Evolutionary conservation across 75 land plant species (phyloP).

Genomic region (Selaginella tamariscina): DNA sequence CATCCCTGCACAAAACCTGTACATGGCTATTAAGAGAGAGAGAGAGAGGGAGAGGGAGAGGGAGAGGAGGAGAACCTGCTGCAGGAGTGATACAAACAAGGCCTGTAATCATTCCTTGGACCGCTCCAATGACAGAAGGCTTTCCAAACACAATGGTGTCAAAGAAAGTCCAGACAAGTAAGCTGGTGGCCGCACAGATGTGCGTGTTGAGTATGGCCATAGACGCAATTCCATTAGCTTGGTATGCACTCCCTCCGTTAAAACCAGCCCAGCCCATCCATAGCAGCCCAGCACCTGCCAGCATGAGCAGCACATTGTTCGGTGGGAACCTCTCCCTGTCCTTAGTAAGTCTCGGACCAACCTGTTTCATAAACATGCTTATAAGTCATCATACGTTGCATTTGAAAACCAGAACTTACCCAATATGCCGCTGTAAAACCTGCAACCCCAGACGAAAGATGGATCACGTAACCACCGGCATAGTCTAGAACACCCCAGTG

Average conservation of each 20-base stretch:
- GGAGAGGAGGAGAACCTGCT: slow-evolving; percentile 15
- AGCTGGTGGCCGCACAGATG: slow-evolving; percentile 23
- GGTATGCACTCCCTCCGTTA: slow-evolving; percentile 20
- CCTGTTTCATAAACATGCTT: slow-evolving; percentile 10
- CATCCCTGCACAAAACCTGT: slow-evolving; percentile 32
- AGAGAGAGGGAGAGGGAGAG: no score
- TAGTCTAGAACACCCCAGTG: slow-evolving; percentile 36
- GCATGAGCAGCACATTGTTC: slow-evolving; percentile 22
- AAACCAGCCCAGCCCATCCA: slow-evolving; percentile 30
- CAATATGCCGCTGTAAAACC: slow-evolving; percentile 51
- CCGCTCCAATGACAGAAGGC: slow-evolving; percentile 20
- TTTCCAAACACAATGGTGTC: slow-evolving; percentile 15
- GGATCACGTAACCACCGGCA: slow-evolving; percentile 49
- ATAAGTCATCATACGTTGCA: neutral
- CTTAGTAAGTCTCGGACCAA: slow-evolving; percentile 16
- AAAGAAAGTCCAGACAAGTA: slow-evolving; percentile 15
- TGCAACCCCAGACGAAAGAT: slow-evolving; percentile 39
- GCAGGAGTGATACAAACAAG: slow-evolving; percentile 36
- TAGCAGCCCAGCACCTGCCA: slow-evolving; percentile 25
- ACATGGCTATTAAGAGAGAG: neutral
- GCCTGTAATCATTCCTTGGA: slow-evolving; percentile 29
- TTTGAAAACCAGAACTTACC: slow-evolving; percentile 20
- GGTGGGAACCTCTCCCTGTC: slow-evolving; percentile 22
- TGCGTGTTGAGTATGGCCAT: slow-evolving; percentile 25
- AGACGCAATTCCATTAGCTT: slow-evolving; percentile 14